These are phyloP conservation scores for Rosa persica DNA, from an alignment of 306 rosid genomes.

Conservation along the genomic window DNA sequence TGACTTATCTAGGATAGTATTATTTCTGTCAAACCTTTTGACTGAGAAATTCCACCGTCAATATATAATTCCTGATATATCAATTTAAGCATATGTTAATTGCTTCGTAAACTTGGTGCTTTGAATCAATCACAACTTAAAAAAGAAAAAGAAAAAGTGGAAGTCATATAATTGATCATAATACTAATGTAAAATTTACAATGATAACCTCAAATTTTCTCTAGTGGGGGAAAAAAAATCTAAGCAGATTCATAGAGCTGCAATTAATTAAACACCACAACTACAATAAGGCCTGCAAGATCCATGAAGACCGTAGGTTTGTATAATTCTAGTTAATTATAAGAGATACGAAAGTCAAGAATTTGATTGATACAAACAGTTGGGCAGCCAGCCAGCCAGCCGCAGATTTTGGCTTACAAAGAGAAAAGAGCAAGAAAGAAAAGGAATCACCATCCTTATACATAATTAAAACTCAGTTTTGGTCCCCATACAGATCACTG, in stretches of 20 bases:
- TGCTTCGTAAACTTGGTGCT: background rate
- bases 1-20: background rate
- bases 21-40: conserved; percentile 3
- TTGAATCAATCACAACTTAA: background rate
- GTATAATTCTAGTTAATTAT: background rate
- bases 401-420: conserved; percentile 20
- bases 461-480: background rate
- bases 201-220: background rate
- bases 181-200: background rate
- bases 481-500: background rate
- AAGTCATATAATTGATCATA: background rate
- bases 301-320: conserved; percentile 24
- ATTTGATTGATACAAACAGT: conserved; percentile 7
- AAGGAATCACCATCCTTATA: background rate
- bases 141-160: background rate
- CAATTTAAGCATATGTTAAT: background rate
- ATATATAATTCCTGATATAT: background rate
- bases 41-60: background rate
- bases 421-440: background rate
- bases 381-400: conserved; percentile 27
- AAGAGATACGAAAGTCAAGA: conserved; percentile 22
- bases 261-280: background rate
- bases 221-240: background rate
- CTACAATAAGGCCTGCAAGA: conserved; percentile 18
- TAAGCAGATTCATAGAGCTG: conserved; percentile 1